Percentiles rank a stretch among this genome's conserved stretches.
phyloP scores from a whole-genome alignment of 2,329 filamentous ascomycete species.

The Zymoseptoria tritici region DNA sequence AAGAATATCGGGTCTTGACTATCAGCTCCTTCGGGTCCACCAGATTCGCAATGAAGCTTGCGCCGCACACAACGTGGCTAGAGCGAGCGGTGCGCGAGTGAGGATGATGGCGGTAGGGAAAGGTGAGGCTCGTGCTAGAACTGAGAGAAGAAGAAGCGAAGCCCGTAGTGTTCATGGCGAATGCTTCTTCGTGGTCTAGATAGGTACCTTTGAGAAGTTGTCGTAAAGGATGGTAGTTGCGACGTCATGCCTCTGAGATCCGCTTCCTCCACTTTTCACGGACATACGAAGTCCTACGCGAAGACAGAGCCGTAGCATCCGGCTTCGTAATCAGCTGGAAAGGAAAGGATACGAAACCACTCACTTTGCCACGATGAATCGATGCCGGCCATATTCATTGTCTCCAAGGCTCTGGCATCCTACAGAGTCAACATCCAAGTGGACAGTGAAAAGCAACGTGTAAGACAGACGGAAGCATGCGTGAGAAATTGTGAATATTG shows the following conservation, averaged over 20 bases:
- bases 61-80: not conserved
- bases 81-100: not conserved
- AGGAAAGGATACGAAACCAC: not conserved
- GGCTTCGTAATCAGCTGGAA: not conserved
- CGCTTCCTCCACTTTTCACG: not conserved
- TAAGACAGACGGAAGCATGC: too few relatives aligned
- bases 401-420: too few relatives aligned
- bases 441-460: not conserved
- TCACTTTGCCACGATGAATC: not conserved
- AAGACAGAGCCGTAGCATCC: not conserved
- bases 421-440: not conserved
- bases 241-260: not conserved
- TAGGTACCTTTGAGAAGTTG: not conserved
- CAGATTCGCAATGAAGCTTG: not conserved
- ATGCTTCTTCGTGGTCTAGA: not conserved
- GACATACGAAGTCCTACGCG: not conserved
- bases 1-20: not conserved
- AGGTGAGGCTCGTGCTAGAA: not conserved
- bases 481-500: not conserved
- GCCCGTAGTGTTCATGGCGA: not conserved
- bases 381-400: not conserved
- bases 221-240: not conserved
- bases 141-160: not conserved
- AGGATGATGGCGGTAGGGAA: not conserved
- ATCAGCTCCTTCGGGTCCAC: not conserved